Conservation (phyloP, 2,329 filamentous ascomycete species). For the Aspergillus tanneri region DNA sequence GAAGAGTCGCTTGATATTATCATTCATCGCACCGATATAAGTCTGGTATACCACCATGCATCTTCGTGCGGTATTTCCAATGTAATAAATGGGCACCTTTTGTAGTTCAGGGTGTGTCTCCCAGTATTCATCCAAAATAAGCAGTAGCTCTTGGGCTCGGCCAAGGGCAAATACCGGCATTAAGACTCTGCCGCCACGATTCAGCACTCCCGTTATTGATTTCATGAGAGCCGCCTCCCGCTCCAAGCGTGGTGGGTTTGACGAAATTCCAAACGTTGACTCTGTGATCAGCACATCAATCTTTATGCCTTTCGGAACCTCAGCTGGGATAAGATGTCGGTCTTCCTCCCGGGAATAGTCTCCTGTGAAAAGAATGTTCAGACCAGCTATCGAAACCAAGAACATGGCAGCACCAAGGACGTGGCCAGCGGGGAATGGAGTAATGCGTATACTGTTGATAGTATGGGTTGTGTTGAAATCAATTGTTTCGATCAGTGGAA, state of each 20-base stretch:
- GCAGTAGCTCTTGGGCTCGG: slow-evolving; percentile 84
- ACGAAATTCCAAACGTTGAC: slow-evolving; percentile 94
- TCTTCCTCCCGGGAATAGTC: slow-evolving; percentile 97
- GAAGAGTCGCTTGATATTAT: slow-evolving; percentile 97
- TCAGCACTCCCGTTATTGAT: slow-evolving; percentile 84
- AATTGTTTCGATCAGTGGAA: slow-evolving; percentile 92
- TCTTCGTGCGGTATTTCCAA: slow-evolving; percentile 87
- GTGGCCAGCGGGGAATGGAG: slow-evolving; percentile 93
- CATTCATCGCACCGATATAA: slow-evolving; percentile 97
- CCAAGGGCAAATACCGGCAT: slow-evolving; percentile 96
- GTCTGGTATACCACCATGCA: slow-evolving; percentile 99
- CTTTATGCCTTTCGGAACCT: slow-evolving; percentile 83
- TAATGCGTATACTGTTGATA: slow-evolving; percentile 93
- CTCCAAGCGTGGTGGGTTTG: slow-evolving; percentile 85
- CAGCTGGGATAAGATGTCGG: slow-evolving; percentile 88
- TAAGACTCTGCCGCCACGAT: slow-evolving; percentile 85
- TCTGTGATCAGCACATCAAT: slow-evolving; percentile 97
- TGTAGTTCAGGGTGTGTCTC: slow-evolving; percentile 82
- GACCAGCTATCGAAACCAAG: slow-evolving; percentile 90
- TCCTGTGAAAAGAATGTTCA: slow-evolving; percentile 96
- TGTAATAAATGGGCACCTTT: slow-evolving; percentile 94
- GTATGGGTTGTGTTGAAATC: slow-evolving; percentile 98
- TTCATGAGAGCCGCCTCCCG: slow-evolving; percentile 94
- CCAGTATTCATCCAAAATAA: slow-evolving; percentile 98
- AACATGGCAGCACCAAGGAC: slow-evolving; percentile 99